phyloP scores from a whole-genome alignment of 1,284 basidiomycete genomes.

The Cryptococcus hybrid region DNA sequence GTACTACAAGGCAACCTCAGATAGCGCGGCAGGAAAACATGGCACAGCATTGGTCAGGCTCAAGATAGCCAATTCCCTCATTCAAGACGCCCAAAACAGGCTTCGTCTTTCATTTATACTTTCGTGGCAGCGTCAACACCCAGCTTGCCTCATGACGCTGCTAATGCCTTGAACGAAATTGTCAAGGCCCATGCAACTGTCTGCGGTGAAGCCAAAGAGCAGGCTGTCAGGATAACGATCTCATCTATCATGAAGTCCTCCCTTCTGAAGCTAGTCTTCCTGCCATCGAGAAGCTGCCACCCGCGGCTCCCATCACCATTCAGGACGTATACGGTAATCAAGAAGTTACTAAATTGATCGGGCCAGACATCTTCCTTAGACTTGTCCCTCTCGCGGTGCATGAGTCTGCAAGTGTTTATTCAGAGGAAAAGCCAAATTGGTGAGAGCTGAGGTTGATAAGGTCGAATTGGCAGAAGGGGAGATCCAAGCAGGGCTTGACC shows the following conservation, averaged over 20 bases:
- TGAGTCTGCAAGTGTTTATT: constrained; percentile 93
- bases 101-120: constrained; percentile 67
- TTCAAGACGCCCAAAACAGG: constrained; percentile 78
- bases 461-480: constrained; percentile 81
- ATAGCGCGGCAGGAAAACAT: constrained; percentile 73
- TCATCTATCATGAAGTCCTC: constrained; percentile 96
- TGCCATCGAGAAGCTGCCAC: constrained; percentile 70
- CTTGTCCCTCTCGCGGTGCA: constrained; percentile 93
- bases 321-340: constrained; percentile 90
- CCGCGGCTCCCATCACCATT: constrained; percentile 80
- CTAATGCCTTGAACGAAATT: constrained; percentile 71
- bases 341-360: constrained; percentile 93
- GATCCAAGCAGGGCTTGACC: constrained; percentile 74
- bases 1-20: constrained; percentile 79
- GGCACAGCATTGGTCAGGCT: constrained; percentile 84
- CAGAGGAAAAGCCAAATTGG: constrained; percentile 97
- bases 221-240: constrained; percentile 87
- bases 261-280: constrained; percentile 79
- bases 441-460: constrained; percentile 82
- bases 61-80: constrained; percentile 71
- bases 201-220: constrained; percentile 70
- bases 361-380: constrained; percentile 82
- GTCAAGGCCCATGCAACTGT: constrained; percentile 78
- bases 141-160: constrained; percentile 85
- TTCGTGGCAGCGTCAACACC: constrained; percentile 71